Evolutionary conservation across 2,329 filamentous ascomycete species (phyloP), one percentile per base, ranked within the genome.

Genomic region (Fusarium duplospermum): DNA sequence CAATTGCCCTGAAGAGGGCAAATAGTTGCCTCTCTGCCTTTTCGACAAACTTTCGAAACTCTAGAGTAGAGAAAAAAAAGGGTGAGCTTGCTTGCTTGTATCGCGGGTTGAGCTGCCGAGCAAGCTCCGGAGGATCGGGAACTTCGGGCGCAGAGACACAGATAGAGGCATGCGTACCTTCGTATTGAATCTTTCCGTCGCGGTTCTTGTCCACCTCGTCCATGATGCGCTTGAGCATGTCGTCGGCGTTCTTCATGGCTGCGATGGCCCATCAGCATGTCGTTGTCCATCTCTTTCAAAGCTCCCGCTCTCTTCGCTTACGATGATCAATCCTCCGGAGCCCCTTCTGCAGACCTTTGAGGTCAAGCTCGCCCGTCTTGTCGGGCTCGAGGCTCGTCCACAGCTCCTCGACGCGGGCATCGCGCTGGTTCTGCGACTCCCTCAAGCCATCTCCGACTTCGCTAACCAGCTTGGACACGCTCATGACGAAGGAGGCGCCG

Each of bases 311-410:
- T 78, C 87, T 84, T 81, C 52, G 78, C 87, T 84, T 81, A 97
- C 95, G 96, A 82, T 99, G 96, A 82, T 98, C 95, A 79, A 98
- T 94, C 83, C 92, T 93, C 82, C 88, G 91, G 80, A 99, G 85
- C 5, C 96, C 96, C 84, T 91, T 94, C 84, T 95, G 93, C 77
- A 99, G 86, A 35, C 91, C 95, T 82, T 93, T 91, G 74, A 97
- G 87, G 84, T 98, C 95, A 78, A 99, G 88, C 82, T 94, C 92
- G 68, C 94, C 94, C 78, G 92, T 91, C 68, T 89, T 88, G 74
- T 91, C 89, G 75, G 92, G 92, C 83, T 97, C 95, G 76, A 99
- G 89, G 79, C 90, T 92, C 81, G 86, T 87, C 95, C 96, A 98
- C 80, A 98, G 90, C 82, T 91, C 89, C 84, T 94, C 92, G 78